Evolutionary conservation across 306 rosid species (phyloP).

Genomic region (Dryas drummondii): DNA sequence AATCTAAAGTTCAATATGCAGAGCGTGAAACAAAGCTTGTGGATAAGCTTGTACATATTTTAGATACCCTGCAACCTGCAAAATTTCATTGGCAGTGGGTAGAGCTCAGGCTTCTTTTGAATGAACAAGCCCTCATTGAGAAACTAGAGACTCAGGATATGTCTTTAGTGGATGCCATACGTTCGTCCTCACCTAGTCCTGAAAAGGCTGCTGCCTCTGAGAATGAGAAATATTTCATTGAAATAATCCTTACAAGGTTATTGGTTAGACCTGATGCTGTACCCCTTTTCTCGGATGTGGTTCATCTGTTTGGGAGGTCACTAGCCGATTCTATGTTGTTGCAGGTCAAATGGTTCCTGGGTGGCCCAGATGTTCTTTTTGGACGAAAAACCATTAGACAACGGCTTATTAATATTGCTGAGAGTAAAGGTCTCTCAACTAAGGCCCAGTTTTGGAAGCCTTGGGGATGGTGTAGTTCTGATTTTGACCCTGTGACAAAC

Average conservation of each 20-base stretch:
- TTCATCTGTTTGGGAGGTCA: conserved; percentile 91
- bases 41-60: conserved; percentile 72
- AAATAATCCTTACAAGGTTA: conserved; percentile 84
- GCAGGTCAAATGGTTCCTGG: conserved; percentile 95
- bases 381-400: conserved; percentile 91
- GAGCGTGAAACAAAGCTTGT: conserved; percentile 65
- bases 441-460: conserved; percentile 78
- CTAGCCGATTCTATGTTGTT: conserved; percentile 91
- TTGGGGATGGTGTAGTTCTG: conserved; percentile 88
- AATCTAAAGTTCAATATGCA: conserved; percentile 45
- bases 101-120: conserved; percentile 88
- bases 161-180: conserved; percentile 77
- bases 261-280: conserved; percentile 99
- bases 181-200: conserved; percentile 64
- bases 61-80: conserved; percentile 92
- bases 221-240: conserved; percentile 82
- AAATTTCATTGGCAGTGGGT: conserved; percentile 99
- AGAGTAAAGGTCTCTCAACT: conserved; percentile 59
- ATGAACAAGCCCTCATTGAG: conserved; percentile 85
- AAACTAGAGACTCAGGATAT: conserved; percentile 55
- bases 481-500: conserved; percentile 35
- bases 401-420: conserved; percentile 68
- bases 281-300: conserved; percentile 80
- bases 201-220: conserved; percentile 84
- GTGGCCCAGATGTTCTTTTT: conserved; percentile 73